phyloP scores from a whole-genome alignment of 2,329 filamentous ascomycete species.

The Fusarium sp. region DNA sequence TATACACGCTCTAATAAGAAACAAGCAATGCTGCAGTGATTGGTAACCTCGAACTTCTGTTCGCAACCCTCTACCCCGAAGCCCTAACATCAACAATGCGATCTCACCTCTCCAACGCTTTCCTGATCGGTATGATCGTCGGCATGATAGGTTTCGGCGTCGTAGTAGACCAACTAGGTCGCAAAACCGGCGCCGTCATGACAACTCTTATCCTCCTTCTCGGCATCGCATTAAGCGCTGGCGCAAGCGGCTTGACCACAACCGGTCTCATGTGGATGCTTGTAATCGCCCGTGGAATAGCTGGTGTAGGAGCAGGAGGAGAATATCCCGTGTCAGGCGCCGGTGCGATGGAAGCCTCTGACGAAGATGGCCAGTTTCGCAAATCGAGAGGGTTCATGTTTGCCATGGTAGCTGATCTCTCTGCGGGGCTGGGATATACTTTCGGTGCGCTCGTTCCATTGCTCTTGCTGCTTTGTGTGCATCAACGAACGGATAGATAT shows the following conservation, averaged over 20 bases:
- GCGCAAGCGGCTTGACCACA: background rate
- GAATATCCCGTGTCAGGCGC: slow-evolving; percentile 9
- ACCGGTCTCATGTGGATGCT: slow-evolving; percentile 5
- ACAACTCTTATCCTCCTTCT: background rate
- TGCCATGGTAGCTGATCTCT: slow-evolving; percentile 7
- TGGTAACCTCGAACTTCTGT: background rate
- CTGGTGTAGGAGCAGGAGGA: background rate
- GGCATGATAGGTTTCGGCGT: slow-evolving; percentile 1
- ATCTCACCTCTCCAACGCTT: background rate
- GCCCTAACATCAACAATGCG: background rate
- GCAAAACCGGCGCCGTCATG: slow-evolving; percentile 6
- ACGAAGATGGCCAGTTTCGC: slow-evolving; percentile 6
- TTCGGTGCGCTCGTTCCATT: background rate
- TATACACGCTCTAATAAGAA: background rate
- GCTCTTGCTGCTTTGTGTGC: background rate
- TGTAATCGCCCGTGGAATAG: slow-evolving; percentile 2
- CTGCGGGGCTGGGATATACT: background rate
- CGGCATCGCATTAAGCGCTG: background rate
- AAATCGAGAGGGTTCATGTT: slow-evolving; percentile 8
- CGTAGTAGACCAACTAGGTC: background rate
- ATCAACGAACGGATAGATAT: background rate
- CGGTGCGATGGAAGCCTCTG: background rate
- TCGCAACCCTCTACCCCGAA: background rate
- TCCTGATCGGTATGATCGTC: background rate
- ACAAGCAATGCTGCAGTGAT: background rate